Conservation (phyloP, 2,329 filamentous ascomycete genomes). For the Ramichloridium luteum region DNA sequence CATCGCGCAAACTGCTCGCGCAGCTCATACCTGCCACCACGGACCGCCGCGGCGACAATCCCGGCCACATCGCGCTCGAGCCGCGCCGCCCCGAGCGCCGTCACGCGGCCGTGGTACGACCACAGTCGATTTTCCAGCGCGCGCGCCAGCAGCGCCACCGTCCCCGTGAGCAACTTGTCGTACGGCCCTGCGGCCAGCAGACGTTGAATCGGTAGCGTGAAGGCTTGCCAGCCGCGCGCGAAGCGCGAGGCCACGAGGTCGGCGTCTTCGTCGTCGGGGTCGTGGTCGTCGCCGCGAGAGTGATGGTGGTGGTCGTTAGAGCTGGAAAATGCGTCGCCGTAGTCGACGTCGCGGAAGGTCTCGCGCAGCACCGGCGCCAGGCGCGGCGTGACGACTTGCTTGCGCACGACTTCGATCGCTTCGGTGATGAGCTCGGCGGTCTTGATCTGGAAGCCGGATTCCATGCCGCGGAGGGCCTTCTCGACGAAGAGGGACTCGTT, state of each 20-base stretch:
- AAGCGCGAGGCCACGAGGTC: constrained; percentile 70
- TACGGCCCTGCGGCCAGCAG: constrained; percentile 71
- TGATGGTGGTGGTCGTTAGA: constrained; percentile 55
- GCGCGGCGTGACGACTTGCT: constrained; percentile 73
- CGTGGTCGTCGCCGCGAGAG: constrained; percentile 49
- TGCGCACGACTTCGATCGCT: constrained; percentile 73
- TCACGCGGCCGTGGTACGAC: constrained; percentile 66
- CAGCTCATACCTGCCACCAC: constrained; percentile 60
- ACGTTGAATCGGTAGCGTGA: constrained; percentile 74
- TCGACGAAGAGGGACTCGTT: constrained; percentile 61
- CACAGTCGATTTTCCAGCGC: constrained; percentile 81
- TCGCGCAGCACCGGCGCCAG: constrained; percentile 76
- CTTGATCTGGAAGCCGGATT: constrained; percentile 62
- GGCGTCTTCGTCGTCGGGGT: constrained; percentile 32
- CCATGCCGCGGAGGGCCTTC: constrained; percentile 55
- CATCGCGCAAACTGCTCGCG: constrained; percentile 66
- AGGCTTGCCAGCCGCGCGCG: constrained; percentile 69
- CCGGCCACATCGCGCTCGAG: constrained; percentile 75
- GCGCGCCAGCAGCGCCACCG: constrained; percentile 61
- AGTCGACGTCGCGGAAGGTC: constrained; percentile 84
- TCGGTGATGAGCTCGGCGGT: constrained; percentile 71
- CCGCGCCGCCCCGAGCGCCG: constrained; percentile 66
- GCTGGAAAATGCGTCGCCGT: constrained; percentile 37
- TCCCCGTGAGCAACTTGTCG: constrained; percentile 60
- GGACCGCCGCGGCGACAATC: constrained; percentile 55